A percentile compares a stretch with the other conserved stretches of the same genome.
phyloP scores from a whole-genome alignment of 2,329 filamentous ascomycete species.

The Rhinocladiella similis region DNA sequence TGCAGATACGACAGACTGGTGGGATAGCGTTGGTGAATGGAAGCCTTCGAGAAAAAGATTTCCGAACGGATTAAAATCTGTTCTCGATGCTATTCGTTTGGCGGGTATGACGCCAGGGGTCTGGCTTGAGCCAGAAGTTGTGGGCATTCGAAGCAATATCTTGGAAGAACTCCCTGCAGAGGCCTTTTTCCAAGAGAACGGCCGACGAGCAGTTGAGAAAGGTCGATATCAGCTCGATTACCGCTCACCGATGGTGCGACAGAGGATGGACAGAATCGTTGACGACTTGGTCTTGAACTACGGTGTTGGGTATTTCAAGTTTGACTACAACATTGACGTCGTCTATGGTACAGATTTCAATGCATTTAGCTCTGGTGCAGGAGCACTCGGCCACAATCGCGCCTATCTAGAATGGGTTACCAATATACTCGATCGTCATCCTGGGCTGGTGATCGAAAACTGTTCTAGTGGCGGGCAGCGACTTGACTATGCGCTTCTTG shows the following conservation, averaged over 20 bases:
- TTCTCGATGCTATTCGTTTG: slow-evolving; percentile 30
- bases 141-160: slow-evolving; percentile 34
- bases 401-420: slow-evolving; percentile 37
- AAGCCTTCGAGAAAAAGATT: slow-evolving; percentile 36
- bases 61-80: slow-evolving; percentile 33
- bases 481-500: slow-evolving; percentile 39
- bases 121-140: slow-evolving; percentile 40
- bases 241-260: slow-evolving; percentile 30
- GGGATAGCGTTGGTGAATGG: slow-evolving; percentile 40
- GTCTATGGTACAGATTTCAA: slow-evolving; percentile 35
- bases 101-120: slow-evolving; percentile 35
- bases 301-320: slow-evolving; percentile 39
- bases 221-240: slow-evolving; percentile 39
- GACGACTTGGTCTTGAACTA: slow-evolving; percentile 30
- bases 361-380: slow-evolving; percentile 28
- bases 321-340: slow-evolving; percentile 43
- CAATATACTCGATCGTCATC: slow-evolving; percentile 31
- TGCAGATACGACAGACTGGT: slow-evolving; percentile 39
- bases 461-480: slow-evolving; percentile 40
- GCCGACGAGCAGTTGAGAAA: slow-evolving; percentile 35
- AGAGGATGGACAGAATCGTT: slow-evolving; percentile 31
- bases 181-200: slow-evolving; percentile 37
- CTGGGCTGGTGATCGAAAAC: slow-evolving; percentile 37
- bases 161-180: slow-evolving; percentile 31
- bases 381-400: slow-evolving; percentile 34